Conservation (phyloP, 1,284 basidiomycete species). For the Leccinum variabile region DNA sequence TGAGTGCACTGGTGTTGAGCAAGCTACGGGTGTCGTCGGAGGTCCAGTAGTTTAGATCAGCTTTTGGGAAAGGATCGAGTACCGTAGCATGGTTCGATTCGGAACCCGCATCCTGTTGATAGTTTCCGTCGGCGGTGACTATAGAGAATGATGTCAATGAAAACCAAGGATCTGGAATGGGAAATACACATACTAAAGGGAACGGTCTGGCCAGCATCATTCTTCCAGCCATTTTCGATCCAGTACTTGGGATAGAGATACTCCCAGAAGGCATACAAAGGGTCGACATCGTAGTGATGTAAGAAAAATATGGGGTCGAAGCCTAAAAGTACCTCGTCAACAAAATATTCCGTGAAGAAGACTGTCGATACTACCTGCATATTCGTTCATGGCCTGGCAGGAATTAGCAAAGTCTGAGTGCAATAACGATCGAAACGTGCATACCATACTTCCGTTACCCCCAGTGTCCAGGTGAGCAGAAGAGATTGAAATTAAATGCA, state of each 20-base stretch:
- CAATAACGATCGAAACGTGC: background rate
- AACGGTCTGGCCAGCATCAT: background rate
- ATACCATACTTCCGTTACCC: constrained; percentile 19
- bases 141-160: background rate
- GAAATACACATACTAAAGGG: constrained; percentile 14
- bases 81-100: background rate
- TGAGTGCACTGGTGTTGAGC: background rate
- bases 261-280: constrained; percentile 24
- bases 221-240: constrained; percentile 18
- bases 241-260: constrained; percentile 21
- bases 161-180: fast-evolving
- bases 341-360: background rate
- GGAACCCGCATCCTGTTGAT: background rate
- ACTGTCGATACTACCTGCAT: constrained; percentile 12
- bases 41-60: constrained; percentile 9
- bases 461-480: constrained; percentile 39
- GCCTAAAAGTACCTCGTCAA: background rate
- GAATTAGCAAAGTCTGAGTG: background rate
- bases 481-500: constrained; percentile 52
- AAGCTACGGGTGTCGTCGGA: constrained; percentile 12
- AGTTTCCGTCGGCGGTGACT: constrained; percentile 8
- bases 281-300: constrained; percentile 24
- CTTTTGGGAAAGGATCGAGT: constrained; percentile 15
- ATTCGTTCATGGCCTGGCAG: constrained; percentile 13
- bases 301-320: constrained; percentile 22